phyloP scores from a whole-genome alignment of 805 yeast genomes.

The Metschnikowia picachoensis region DNA sequence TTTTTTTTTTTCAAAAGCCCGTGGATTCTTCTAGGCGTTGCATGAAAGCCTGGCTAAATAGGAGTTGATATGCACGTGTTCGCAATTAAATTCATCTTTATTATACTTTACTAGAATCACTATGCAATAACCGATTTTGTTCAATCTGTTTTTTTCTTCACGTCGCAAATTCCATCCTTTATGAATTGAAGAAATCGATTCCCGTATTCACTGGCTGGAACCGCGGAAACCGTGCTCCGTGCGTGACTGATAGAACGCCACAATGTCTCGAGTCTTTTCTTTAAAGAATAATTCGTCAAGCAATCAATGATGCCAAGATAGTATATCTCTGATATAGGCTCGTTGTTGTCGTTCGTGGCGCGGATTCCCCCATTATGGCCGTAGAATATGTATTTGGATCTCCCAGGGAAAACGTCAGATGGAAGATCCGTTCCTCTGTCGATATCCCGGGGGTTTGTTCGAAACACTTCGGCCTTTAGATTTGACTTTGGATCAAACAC shows the following conservation, averaged over 20 bases:
- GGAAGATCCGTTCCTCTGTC: slow-evolving; percentile 42
- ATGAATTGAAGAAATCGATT: slow-evolving; percentile 78
- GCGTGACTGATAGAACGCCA: slow-evolving; percentile 73
- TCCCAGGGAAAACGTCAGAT: slow-evolving; percentile 40
- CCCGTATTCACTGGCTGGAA: slow-evolving; percentile 90
- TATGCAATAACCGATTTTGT: background rate
- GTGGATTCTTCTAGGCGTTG: background rate
- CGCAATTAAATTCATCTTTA: too few species aligned
- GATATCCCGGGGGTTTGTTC: slow-evolving; percentile 45
- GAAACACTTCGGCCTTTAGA: slow-evolving; percentile 37
- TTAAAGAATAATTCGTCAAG: slow-evolving; percentile 70
- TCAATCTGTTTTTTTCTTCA: slow-evolving; percentile 6
- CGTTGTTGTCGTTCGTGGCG: slow-evolving; percentile 61
- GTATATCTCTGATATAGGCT: slow-evolving; percentile 66
- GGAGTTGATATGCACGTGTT: background rate
- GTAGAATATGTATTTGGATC: slow-evolving; percentile 58
- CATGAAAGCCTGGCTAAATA: background rate
- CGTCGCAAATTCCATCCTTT: slow-evolving; percentile 24
- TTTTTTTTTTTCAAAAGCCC: background rate
- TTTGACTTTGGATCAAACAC: slow-evolving; percentile 42
- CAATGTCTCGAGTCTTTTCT: slow-evolving; percentile 79
- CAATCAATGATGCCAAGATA: slow-evolving; percentile 94
- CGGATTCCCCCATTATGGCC: slow-evolving; percentile 81
- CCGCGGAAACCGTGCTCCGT: slow-evolving; percentile 72
- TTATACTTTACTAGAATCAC: background rate